Evolutionary conservation across 2,329 filamentous ascomycete genomes (phyloP), one percentile per base, ranked within the genome.

Genomic region (Ophioceras dolichostomum): DNA sequence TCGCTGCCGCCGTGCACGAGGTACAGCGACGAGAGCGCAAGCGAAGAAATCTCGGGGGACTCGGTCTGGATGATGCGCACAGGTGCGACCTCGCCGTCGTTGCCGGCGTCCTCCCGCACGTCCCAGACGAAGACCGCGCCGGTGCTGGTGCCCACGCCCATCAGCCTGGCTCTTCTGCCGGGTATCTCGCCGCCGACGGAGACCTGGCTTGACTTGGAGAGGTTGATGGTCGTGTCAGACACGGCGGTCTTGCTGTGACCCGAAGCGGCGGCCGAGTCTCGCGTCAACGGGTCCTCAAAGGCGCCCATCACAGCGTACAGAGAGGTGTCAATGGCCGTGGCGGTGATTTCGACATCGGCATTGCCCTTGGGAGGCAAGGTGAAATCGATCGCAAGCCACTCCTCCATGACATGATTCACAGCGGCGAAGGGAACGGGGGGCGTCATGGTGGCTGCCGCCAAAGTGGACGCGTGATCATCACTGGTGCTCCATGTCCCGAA

Each of bases 1-100:
- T 98, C 91, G 47, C 83, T 94, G 19, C 91, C 91, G 35, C 91
- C 91, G 54, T 94, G 85, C 6, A 96, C 83, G 13, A 98, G 61
- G 52, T 94, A 93, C 13, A 98, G 65, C 2, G 86, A 83, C 1
- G 87, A 86, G 33, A 94, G 57, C 5, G 82, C 91, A 13, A 98
- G 59, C 42, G 79, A 85, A 0, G 87, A 84, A 14, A 96, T 78
- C 52, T 86, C 74, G 0, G 89, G 87, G 0, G 89, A 96, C 32
- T 94, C 86, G 0, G 91, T 96, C 49, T 88, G 77, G 32, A 96
- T 88, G 36, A 82, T 68, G 20, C 86, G 78, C n/a, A 93, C 52
- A 1, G 89, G 84, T 10, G 70, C 63, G 31, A 94, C 61, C 4
- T 62, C 66, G 43, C 80, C 79, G 20, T 64, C 55, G 1, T 65